phyloP scores from a whole-genome alignment of 192 early-diverging fungal species.

The Coemansia sp. region DNA sequence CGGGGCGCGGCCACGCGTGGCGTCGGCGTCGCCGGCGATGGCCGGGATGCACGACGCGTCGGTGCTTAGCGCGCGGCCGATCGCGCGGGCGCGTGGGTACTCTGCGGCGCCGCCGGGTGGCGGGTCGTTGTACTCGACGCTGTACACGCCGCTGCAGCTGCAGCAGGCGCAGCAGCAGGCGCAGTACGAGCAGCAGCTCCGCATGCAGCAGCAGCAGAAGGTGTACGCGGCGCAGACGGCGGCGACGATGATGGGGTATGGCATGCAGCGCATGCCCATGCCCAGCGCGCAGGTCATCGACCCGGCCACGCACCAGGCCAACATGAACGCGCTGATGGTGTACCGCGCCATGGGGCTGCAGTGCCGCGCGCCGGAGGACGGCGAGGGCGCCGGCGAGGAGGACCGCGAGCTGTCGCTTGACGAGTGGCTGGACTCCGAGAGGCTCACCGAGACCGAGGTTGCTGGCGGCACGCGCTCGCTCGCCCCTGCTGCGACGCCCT shows the following conservation, averaged over 20 bases:
- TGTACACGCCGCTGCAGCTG: conserved; percentile 44
- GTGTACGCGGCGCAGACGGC: conserved; percentile 9
- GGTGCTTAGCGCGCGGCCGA: conserved; percentile 25
- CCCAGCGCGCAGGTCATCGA: conserved; percentile 48
- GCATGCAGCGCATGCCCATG: conserved; percentile 38
- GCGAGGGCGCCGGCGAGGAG: conserved; percentile 13
- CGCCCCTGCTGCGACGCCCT: conserved; percentile 7
- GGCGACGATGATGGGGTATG: conserved; percentile 18
- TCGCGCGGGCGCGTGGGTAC: conserved; percentile 41
- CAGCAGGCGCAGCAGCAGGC: conserved; percentile 43
- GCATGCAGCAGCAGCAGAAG: conserved; percentile 19
- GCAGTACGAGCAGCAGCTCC: conserved; percentile 14
- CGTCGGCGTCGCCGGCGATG: conserved; percentile 37
- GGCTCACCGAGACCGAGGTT: conserved; percentile 38
- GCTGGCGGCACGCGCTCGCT: conserved; percentile 6
- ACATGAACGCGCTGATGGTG: conserved; percentile 51
- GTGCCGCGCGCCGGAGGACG: conserved; percentile 49
- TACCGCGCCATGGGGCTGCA: conserved; percentile 57
- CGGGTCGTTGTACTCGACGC: conserved; percentile 32
- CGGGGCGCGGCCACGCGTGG: conserved; percentile 15
- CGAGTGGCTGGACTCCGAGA: conserved; percentile 54
- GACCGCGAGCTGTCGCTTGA: conserved; percentile 43
- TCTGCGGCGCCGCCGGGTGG: conserved; percentile 7
- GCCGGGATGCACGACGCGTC: conserved; percentile 20
- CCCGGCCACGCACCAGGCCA: conserved; percentile 40